phyloP scores from a whole-genome alignment of 345 rosid species.

The Linum usitatissimum region DNA sequence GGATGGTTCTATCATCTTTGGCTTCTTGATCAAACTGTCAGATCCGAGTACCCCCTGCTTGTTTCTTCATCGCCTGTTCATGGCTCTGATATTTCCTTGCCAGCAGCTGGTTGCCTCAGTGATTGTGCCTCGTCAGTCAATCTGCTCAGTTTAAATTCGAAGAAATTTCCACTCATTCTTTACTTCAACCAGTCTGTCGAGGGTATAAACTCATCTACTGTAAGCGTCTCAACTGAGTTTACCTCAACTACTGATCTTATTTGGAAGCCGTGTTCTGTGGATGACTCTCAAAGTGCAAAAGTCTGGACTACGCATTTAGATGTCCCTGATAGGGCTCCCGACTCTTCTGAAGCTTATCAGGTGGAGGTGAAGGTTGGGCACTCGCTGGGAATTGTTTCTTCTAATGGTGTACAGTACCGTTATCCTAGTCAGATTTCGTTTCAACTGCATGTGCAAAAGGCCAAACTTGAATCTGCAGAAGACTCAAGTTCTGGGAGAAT shows the following conservation, averaged over 20 bases:
- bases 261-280: constrained; percentile 50
- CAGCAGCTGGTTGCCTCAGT: constrained; percentile 25
- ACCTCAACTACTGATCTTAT: constrained; percentile 30
- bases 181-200: constrained; percentile 65
- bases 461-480: constrained; percentile 21
- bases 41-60: constrained; percentile 49
- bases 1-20: constrained; percentile 98
- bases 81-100: constrained; percentile 39
- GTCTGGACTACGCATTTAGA: constrained; percentile 61
- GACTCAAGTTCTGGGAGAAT: constrained; percentile 22
- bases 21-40: constrained; percentile 83
- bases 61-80: constrained; percentile 74
- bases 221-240: constrained; percentile 30
- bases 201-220: constrained; percentile 58
- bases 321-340: constrained; percentile 20
- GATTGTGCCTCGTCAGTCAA: constrained; percentile 23
- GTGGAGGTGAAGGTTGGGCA: constrained; percentile 56
- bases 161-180: constrained; percentile 55
- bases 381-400: constrained; percentile 54
- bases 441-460: constrained; percentile 27
- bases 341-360: constrained; percentile 19
- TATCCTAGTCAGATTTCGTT: constrained; percentile 34
- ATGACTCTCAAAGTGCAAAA: constrained; percentile 28
- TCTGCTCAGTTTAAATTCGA: constrained; percentile 25
- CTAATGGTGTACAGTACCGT: constrained; percentile 38